Evolutionary conservation across 306 rosid genomes (phyloP), one percentile per base, ranked within the genome.

Genomic region (Trifolium subterraneum): DNA sequence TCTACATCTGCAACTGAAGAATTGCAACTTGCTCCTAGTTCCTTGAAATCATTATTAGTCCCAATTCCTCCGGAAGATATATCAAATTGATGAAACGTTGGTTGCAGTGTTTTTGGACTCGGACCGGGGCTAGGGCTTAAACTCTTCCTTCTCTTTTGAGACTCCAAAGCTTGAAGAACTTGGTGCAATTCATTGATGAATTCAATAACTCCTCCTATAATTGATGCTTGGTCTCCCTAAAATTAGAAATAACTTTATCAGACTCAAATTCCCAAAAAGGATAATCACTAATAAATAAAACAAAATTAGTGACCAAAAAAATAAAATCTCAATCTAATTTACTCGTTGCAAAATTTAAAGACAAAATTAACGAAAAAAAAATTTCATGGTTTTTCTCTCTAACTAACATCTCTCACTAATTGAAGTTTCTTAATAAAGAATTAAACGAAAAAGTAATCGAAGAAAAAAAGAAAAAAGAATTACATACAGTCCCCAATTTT

Each of bases 221-320:
- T 90, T 47, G 99, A 94, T 71, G 98, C 97, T 86, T 94, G 97
- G 31, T 91, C 98, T 70, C 96, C 98, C 98, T 94, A 64, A 10
- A 68, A 42, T 25, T 22, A 20, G 19, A 29, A 25, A 23, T 8
- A 60, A 7, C 6, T 29, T 5, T 2, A 60, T 14, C 65, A 29
- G 11, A 60, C 36, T 7, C 39, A 15, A 6, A 6, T 58, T n/a
- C 0, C 4, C 3, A n/a, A 8, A 16, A 16, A 50, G 18, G 9
- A 50, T 50, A 50, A 16, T 44, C 50, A 44, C 50, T 45, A 45
- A 13, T 39, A 39, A 39, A 39, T 8, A 39, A 39, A 39, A 10
- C 1, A 41, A 41, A 41, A 10, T 9, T 10, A 3, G 15, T 11
- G 50, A 44, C 4, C 4, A 11, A 41, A 44, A 44, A 44, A 11